phyloP scores from a whole-genome alignment of 2,329 filamentous ascomycete genomes.

The Trichoderma sp. region DNA sequence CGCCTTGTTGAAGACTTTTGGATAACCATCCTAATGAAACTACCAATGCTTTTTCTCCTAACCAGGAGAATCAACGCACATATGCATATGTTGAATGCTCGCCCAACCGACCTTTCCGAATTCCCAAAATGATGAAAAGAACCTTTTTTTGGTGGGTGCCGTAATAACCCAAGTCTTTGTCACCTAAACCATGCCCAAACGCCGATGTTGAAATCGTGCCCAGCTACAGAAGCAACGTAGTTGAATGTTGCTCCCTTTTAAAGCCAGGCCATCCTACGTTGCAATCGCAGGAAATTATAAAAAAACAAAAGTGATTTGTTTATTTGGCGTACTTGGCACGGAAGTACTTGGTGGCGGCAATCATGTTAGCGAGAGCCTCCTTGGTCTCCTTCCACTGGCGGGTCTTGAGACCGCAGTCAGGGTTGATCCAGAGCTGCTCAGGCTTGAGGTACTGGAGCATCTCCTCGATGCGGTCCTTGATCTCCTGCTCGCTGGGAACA shows the following conservation, averaged over 20 bases:
- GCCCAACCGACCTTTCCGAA: conserved; percentile 30
- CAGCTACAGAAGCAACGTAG: conserved; percentile 38
- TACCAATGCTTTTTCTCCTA: conserved; percentile 28
- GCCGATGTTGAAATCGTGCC: conserved; percentile 60
- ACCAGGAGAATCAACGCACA: conserved; percentile 36
- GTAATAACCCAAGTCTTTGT: conserved; percentile 34
- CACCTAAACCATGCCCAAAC: conserved; percentile 43
- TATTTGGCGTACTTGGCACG: conserved; percentile 80
- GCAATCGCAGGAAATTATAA: conserved; percentile 22
- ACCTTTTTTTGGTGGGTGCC: conserved; percentile 35
- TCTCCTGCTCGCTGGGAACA: conserved; percentile 95
- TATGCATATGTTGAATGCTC: conserved; percentile 42
- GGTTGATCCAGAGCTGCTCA: conserved; percentile 99
- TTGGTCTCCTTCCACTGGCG: conserved; percentile 99
- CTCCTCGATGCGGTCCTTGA: conserved; percentile 95
- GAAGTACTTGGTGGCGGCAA: conserved; percentile 96
- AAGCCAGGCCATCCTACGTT: conserved; percentile 22
- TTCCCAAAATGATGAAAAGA: conserved; percentile 19
- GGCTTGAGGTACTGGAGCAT: conserved; percentile 97
- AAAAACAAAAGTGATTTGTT: conserved; percentile 27
- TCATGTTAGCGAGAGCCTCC: conserved; percentile 93
- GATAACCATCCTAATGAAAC: conserved; percentile 26
- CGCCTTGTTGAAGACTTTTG: conserved; percentile 22
- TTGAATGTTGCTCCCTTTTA: conserved; percentile 29
- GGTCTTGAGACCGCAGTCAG: conserved; percentile 99